These are phyloP conservation scores for Veloboletus limbatus DNA, from an alignment of 1,284 basidiomycete genomes.

Conservation along the genomic window DNA sequence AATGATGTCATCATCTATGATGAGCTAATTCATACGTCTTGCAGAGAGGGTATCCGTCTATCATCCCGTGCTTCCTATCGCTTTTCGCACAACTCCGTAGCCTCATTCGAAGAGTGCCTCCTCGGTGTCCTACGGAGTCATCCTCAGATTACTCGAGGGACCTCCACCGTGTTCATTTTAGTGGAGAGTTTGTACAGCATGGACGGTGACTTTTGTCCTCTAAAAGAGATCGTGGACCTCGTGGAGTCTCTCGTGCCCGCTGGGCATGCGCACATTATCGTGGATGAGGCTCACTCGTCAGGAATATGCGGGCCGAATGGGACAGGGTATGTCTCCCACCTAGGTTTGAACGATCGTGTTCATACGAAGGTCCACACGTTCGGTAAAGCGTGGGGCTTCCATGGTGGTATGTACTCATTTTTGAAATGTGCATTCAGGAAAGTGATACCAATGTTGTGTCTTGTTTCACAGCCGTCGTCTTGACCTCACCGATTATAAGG, in stretches of 20 bases:
- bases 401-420: constrained; percentile 61
- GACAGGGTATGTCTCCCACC: constrained; percentile 36
- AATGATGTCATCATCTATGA: constrained; percentile 57
- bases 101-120: constrained; percentile 25
- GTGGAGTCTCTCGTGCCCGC: constrained; percentile 36
- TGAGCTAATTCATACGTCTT: constrained; percentile 56
- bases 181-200: constrained; percentile 64
- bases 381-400: constrained; percentile 55
- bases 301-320: constrained; percentile 47
- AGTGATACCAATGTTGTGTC: not conserved
- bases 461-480: constrained; percentile 43
- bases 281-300: constrained; percentile 60
- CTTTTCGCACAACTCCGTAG: constrained; percentile 50
- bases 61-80: constrained; percentile 33
- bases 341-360: constrained; percentile 38
- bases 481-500: constrained; percentile 45
- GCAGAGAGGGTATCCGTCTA: constrained; percentile 54
- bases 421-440: too few species aligned
- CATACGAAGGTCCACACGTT: constrained; percentile 51
- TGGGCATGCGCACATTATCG: constrained; percentile 37
- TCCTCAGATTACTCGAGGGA: constrained; percentile 20
- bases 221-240: constrained; percentile 40
- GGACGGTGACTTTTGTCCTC: constrained; percentile 61
- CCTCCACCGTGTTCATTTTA: constrained; percentile 45
- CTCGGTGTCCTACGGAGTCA: constrained; percentile 26